A percentile compares a stretch with the other conserved stretches of the same genome.
Evolutionary conservation across 2,329 filamentous ascomycete species (phyloP).

Genomic region (Cladophialophora yegresii): DNA sequence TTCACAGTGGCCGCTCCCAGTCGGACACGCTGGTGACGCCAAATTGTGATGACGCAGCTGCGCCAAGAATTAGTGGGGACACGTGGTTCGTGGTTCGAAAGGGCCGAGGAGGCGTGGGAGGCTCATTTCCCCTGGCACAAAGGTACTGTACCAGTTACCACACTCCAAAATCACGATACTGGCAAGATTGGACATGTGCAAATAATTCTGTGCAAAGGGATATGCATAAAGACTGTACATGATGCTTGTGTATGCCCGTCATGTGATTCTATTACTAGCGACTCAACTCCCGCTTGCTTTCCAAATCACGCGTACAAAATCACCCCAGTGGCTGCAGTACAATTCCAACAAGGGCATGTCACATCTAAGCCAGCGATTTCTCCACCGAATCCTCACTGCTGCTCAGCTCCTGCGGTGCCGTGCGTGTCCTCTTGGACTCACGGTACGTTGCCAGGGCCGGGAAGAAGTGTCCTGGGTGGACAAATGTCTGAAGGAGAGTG

Average conservation of each 20-base stretch:
- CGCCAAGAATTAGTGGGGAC: slow-evolving; percentile 1
- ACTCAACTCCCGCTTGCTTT: not conserved
- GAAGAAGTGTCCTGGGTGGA: slow-evolving; percentile 33
- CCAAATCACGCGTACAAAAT: not conserved
- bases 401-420: not conserved
- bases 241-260: not conserved
- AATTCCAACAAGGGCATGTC: not conserved
- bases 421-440: slow-evolving; percentile 3
- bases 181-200: not conserved
- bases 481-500: slow-evolving; percentile 25
- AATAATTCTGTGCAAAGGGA: not conserved
- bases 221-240: not conserved
- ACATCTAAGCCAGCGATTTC: not conserved
- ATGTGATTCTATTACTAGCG: too few relatives aligned
- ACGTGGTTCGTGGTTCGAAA: not conserved
- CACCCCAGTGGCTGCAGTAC: not conserved
- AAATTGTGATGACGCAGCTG: not conserved
- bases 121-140: not conserved
- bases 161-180: not conserved
- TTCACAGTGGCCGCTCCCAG: not conserved
- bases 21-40: not conserved
- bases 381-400: not conserved
- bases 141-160: not conserved
- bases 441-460: slow-evolving; percentile 11
- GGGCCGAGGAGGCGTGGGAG: too few relatives aligned